A percentile compares a stretch with the other conserved stretches of the same genome.
Conservation (phyloP, 305 asterid genomes). For the Fraxinus xanthoxyloides region DNA sequence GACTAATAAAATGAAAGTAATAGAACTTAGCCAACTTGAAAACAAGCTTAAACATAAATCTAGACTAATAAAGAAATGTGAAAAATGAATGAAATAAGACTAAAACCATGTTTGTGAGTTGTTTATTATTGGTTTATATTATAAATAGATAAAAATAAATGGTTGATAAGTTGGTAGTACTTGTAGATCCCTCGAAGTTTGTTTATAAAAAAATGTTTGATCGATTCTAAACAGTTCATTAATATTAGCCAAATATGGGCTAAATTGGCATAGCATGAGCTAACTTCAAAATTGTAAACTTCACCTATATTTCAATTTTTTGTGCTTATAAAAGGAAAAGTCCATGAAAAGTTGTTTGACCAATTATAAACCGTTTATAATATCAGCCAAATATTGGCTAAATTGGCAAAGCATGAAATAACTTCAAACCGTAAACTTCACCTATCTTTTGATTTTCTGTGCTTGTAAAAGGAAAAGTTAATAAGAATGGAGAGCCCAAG, state of each 20-base stretch:
- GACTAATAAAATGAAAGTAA: neutral
- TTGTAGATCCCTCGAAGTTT: neutral
- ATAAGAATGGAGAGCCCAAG: neutral
- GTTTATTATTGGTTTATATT: neutral
- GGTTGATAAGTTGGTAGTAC: neutral
- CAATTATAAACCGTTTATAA: neutral
- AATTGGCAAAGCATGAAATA: neutral
- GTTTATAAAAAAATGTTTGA: neutral
- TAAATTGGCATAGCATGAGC: neutral
- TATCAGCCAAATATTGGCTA: neutral
- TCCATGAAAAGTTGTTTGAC: neutral
- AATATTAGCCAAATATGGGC: neutral
- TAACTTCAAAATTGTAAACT: neutral
- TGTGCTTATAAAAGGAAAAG: neutral
- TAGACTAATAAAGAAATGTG: neutral
- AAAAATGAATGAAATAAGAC: neutral
- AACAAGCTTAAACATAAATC: neutral
- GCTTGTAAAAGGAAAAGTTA: neutral
- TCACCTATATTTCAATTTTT: neutral
- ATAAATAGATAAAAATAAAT: neutral
- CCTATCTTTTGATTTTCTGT: neutral
- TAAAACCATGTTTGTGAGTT: neutral
- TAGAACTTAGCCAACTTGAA: neutral
- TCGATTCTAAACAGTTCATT: neutral
- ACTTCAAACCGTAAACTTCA: neutral